Evolutionary conservation across 2,329 filamentous ascomycete genomes (phyloP).

Genomic region (Aspergillus transmontanensis): DNA sequence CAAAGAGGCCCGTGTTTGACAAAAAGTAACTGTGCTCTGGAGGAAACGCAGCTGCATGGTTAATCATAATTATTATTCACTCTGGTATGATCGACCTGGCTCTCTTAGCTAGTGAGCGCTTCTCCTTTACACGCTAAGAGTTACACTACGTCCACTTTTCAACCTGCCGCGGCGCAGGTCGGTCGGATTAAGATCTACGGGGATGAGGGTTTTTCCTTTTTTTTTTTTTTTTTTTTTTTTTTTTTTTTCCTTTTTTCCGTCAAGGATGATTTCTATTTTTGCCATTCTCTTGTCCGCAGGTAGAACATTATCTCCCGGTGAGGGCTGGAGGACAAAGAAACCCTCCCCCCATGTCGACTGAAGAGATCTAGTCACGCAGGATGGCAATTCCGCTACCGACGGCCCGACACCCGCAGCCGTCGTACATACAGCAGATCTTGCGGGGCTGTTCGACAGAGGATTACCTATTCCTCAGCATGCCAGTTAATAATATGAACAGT

Average conservation of each 20-base stretch:
- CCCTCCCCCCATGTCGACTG: neutral
- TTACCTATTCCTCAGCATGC: conserved; percentile 1
- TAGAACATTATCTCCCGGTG: neutral
- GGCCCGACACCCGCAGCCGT: conserved; percentile 29
- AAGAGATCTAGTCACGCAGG: conserved; percentile 11
- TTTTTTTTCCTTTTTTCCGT: too few relatives aligned
- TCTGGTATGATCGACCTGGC: conserved; percentile 4
- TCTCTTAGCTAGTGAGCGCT: neutral
- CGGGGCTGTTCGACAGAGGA: conserved; percentile 16
- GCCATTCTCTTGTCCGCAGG: neutral
- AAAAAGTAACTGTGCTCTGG: neutral
- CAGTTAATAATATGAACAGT: conserved; percentile 1
- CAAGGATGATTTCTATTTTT: neutral
- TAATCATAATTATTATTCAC: neutral
- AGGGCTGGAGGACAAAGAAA: neutral
- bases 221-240: neutral
- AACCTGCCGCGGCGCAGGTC: conserved; percentile 2
- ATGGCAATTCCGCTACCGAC: conserved; percentile 25
- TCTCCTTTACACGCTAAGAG: neutral
- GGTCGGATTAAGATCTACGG: conserved; percentile 10
- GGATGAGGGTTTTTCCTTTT: neutral
- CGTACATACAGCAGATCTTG: conserved; percentile 28
- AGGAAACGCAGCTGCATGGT: neutral
- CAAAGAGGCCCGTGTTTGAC: conserved; percentile 19
- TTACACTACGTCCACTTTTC: conserved; percentile 5